Conservation (phyloP, 257 asterid genomes). For the Cordia subcordata region DNA sequence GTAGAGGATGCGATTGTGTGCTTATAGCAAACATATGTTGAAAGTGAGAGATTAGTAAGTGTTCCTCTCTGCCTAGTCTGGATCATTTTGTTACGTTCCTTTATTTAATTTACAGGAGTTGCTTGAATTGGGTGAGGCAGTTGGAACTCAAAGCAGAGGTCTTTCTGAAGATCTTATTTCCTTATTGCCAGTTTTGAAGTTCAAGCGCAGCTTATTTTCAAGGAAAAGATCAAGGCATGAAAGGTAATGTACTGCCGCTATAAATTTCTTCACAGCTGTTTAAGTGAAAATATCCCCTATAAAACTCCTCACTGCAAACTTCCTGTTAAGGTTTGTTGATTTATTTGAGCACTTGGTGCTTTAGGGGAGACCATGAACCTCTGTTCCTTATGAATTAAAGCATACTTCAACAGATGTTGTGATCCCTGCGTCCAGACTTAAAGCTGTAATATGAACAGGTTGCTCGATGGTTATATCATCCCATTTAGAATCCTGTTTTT, state of each 20-base stretch:
- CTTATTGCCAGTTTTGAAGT: conserved; percentile 70
- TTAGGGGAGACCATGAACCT: no score
- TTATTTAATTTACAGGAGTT: conserved; percentile 47
- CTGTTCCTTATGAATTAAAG: no score
- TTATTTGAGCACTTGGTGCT: no score
- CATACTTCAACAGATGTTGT: not conserved
- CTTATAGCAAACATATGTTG: no score
- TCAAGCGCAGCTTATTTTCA: conserved; percentile 80
- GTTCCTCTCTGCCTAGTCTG: not conserved
- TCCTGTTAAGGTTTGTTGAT: no score
- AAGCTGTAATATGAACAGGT: not conserved
- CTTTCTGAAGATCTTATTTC: conserved; percentile 76
- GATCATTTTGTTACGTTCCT: not conserved
- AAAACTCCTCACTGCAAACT: no score
- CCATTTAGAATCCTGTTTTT: not conserved
- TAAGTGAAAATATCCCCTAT: not conserved
- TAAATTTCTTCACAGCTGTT: not conserved
- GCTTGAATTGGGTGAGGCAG: conserved; percentile 90
- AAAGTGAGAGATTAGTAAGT: no score
- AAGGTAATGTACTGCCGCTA: conserved; percentile 23
- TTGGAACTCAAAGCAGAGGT: conserved; percentile 84
- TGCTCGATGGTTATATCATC: not conserved
- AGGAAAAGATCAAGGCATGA: conserved; percentile 67
- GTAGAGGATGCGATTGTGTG: no score
- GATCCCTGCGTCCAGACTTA: not conserved